Conservation (phyloP, 352 stramenopile species). For the Phytophthora megakarya region DNA sequence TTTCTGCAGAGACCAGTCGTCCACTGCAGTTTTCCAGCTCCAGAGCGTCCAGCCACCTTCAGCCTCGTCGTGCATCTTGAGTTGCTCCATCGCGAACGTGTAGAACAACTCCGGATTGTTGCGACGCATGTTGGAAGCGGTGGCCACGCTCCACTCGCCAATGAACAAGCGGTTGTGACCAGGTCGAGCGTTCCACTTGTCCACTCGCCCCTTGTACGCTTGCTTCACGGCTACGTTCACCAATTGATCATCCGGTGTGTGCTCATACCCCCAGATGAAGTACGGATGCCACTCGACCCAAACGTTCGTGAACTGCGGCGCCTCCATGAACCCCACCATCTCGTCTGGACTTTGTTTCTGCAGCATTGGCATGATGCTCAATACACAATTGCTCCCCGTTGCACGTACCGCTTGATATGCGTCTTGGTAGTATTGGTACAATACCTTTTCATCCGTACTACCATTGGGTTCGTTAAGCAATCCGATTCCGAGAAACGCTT, state of each 20-base stretch:
- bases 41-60: conserved; percentile 71
- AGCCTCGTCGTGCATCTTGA: conserved; percentile 54
- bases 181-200: conserved; percentile 39
- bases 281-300: conserved; percentile 78
- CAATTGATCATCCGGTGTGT: conserved; percentile 52
- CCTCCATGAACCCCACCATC: conserved; percentile 62
- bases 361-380: conserved; percentile 66
- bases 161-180: conserved; percentile 56
- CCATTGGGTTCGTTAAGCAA: conserved; percentile 73
- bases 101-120: conserved; percentile 49
- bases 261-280: conserved; percentile 60
- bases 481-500: conserved; percentile 73
- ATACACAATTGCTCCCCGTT: conserved; percentile 65
- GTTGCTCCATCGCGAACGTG: conserved; percentile 49
- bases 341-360: conserved; percentile 61
- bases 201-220: conserved; percentile 36
- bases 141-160: conserved; percentile 64
- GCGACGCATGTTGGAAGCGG: conserved; percentile 49
- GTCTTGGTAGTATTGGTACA: conserved; percentile 81
- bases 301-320: conserved; percentile 63
- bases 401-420: conserved; percentile 64
- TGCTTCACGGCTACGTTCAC: conserved; percentile 42
- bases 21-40: conserved; percentile 63
- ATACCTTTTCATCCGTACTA: conserved; percentile 44
- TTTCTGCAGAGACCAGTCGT: conserved; percentile 65